Percentiles rank a stretch among this genome's conserved stretches.
These are phyloP conservation scores for Neurospora pannonica DNA, from an alignment of 495 filamentous ascomycete genomes.

Conservation along the genomic window DNA sequence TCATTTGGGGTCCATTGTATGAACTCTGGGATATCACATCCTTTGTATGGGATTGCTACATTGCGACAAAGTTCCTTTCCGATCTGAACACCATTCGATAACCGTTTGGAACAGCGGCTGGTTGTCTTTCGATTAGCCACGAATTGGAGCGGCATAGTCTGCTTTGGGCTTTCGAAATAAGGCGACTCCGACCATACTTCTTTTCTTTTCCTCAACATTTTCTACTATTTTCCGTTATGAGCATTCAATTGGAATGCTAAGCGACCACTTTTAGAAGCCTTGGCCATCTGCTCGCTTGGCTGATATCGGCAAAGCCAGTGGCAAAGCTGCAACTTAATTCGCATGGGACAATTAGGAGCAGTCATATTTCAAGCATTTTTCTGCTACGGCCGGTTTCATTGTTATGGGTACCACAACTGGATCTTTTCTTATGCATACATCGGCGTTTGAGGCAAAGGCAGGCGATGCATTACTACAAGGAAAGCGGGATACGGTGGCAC, in stretches of 20 bases:
- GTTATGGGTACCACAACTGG: background rate
- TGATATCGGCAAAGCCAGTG: background rate
- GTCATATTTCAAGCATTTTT: background rate
- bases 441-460: background rate
- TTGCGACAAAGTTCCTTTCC: slow-evolving; percentile 1
- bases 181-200: background rate
- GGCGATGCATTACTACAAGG: background rate
- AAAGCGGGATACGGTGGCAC: background rate
- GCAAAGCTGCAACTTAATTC: background rate
- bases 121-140: background rate
- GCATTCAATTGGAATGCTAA: background rate
- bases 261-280: background rate
- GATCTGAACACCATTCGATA: slow-evolving; percentile 9
- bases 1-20: slow-evolving; percentile 18
- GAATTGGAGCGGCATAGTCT: background rate
- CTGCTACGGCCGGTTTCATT: background rate
- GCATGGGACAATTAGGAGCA: background rate
- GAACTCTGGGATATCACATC: slow-evolving; percentile 6
- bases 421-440: background rate
- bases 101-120: slow-evolving; percentile 3
- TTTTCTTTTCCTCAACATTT: background rate
- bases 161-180: background rate
- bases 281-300: background rate
- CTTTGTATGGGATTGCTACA: slow-evolving; percentile 10
- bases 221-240: background rate